Evolutionary conservation across 345 rosid genomes (phyloP).

Genomic region (Eucalyptus brandiana): DNA sequence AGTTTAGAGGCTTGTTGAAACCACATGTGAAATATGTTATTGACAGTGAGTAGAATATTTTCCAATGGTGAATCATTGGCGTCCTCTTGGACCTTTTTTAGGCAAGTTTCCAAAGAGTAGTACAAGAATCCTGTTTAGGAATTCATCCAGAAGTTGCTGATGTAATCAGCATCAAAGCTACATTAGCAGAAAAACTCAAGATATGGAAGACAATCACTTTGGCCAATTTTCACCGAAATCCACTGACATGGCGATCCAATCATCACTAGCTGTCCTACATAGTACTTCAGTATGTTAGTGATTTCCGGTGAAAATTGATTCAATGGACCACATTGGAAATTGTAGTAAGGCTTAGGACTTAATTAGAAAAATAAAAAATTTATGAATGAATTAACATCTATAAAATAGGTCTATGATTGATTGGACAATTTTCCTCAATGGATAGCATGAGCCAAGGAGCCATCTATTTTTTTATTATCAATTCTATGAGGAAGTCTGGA

Average conservation of each 20-base stretch:
- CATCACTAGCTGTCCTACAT: background rate
- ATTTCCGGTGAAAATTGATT: background rate
- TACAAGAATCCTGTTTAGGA: background rate
- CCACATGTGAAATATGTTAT: background rate
- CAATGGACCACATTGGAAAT: background rate
- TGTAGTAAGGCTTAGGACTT: background rate
- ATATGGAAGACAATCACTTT: background rate
- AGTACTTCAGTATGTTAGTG: fast-evolving
- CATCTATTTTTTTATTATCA: background rate
- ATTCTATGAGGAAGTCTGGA: background rate
- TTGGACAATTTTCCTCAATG: background rate
- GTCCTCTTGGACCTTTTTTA: background rate
- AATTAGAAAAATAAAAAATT: background rate
- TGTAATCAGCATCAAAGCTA: background rate
- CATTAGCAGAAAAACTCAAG: background rate
- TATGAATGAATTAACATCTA: background rate
- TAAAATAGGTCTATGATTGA: background rate
- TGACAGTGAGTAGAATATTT: background rate
- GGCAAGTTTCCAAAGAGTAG: background rate
- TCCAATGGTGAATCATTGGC: background rate
- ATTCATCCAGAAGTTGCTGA: background rate
- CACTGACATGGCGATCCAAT: fast-evolving
- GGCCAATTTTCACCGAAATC: background rate
- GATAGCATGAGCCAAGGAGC: background rate
- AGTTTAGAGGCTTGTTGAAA: background rate